These are phyloP conservation scores for Fomitiporia mediterranea DNA, from an alignment of 1,284 basidiomycete species.

Conservation along the genomic window DNA sequence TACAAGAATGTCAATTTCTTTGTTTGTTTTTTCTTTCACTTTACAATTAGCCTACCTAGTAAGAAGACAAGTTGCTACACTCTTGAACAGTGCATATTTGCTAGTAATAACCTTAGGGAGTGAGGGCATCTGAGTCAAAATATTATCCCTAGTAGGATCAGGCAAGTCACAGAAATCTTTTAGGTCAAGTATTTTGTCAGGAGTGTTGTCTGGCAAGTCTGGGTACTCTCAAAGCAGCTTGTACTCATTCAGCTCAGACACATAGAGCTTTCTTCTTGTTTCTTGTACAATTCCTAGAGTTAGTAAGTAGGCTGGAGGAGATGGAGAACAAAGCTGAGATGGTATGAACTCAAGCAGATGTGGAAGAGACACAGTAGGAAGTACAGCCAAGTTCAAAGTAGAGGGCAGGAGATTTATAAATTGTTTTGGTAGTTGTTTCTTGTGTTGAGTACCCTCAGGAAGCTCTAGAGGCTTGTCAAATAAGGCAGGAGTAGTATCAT, in stretches of 20 bases:
- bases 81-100: conserved; percentile 10
- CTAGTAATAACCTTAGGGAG: neutral
- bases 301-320: neutral
- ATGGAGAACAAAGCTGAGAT: neutral
- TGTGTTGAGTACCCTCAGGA: neutral
- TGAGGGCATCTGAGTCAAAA: neutral
- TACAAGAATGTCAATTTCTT: conserved; percentile 27
- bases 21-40: conserved; percentile 24
- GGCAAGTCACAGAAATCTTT: neutral
- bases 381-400: neutral
- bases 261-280: neutral
- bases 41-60: conserved; percentile 24
- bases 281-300: neutral
- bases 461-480: neutral
- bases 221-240: neutral
- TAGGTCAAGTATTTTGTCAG: neutral
- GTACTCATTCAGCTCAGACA: neutral
- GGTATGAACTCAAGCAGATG: neutral
- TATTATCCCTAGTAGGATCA: neutral
- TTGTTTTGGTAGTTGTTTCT: neutral
- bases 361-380: neutral
- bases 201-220: neutral
- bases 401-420: neutral
- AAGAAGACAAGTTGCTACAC: neutral
- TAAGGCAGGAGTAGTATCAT: neutral